Evolutionary conservation across 2,329 filamentous ascomycete genomes (phyloP).

Genomic region (Sporothrix inflata): DNA sequence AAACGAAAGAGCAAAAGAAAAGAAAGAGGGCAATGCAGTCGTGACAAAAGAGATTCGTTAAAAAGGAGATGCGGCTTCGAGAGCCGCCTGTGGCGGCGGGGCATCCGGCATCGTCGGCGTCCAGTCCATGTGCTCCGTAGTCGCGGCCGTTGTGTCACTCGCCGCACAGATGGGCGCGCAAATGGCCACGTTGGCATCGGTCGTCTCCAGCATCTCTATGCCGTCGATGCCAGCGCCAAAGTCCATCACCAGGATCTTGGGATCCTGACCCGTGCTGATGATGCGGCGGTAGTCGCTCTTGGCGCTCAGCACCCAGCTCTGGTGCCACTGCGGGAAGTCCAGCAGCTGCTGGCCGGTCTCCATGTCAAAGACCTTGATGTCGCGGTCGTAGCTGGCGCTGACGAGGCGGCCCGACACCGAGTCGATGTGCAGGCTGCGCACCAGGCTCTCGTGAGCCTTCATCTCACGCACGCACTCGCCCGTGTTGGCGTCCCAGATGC

Average conservation of each 20-base stretch:
- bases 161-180: background rate
- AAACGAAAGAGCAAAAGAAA: background rate
- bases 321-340: slow-evolving; percentile 92
- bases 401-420: slow-evolving; percentile 82
- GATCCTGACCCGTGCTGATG: slow-evolving; percentile 92
- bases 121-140: background rate
- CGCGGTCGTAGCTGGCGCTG: slow-evolving; percentile 91
- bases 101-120: background rate
- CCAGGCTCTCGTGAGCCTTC: slow-evolving; percentile 80
- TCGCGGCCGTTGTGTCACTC: background rate
- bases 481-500: slow-evolving; percentile 92
- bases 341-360: slow-evolving; percentile 76
- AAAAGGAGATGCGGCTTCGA: background rate
- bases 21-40: slow-evolving; percentile 1
- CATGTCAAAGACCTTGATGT: slow-evolving; percentile 93
- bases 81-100: background rate
- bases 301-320: slow-evolving; percentile 93
- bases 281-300: slow-evolving; percentile 96
- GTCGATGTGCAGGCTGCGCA: slow-evolving; percentile 89
- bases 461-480: slow-evolving; percentile 82
- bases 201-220: slow-evolving; percentile 59
- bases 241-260: slow-evolving; percentile 90
- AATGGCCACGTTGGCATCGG: slow-evolving; percentile 4
- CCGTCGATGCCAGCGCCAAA: slow-evolving; percentile 70
- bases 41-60: slow-evolving; percentile 27